Base-by-base conservation (phyloP, 2,329 filamentous ascomycete species). In the Fusarium hostae region DNA sequence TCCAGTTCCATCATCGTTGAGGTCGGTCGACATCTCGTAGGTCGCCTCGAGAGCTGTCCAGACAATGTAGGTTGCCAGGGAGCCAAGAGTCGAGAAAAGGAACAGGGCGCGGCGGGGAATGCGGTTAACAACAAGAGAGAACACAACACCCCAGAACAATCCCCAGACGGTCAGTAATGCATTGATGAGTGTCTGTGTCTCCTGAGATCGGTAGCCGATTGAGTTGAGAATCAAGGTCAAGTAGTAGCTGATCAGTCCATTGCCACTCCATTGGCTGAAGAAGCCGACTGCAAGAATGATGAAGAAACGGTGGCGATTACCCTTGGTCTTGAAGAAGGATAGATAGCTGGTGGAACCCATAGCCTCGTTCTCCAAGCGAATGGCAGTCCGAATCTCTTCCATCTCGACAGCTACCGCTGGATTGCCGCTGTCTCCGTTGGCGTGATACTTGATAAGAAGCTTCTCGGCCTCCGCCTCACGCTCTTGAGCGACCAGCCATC, bases 171-270 rank as follows among this genome's bases (percentile, higher is more conserved):
- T 66, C 4, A 66, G 15, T 0, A 66, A 9, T 1, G 63, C 63
- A 1, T 66, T 66, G 39, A 66, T 66, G 1, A 66, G 51, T 4
- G 63, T 66, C 1, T 66, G 63, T 0, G 61, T 66, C 34, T 66
- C 61, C 9, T 66, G 43, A 3, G 63, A 66, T 5, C 61, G 61
- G 5, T 66, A 66, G 3, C 63, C 63, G 2, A 66, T 66, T 0
- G 63, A 66, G 61, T 66, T 66, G 20, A 66, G 61, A 12, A 66
- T 66, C 12, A 66, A 24, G 3, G 63, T 66, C 16, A 66, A 15
- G 13, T 66, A 66, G 9, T 66, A 66, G 34, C 63, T 66, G 28
- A 66, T 66, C 2, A 66, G 35, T 1, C 63, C 61, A 5, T 66
- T 66, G 0, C 63, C 63, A 39, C 61, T 66, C 63, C 63, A 66